Base-by-base conservation (phyloP, 495 filamentous ascomycete genomes). In the Penicillium antarcticum region DNA sequence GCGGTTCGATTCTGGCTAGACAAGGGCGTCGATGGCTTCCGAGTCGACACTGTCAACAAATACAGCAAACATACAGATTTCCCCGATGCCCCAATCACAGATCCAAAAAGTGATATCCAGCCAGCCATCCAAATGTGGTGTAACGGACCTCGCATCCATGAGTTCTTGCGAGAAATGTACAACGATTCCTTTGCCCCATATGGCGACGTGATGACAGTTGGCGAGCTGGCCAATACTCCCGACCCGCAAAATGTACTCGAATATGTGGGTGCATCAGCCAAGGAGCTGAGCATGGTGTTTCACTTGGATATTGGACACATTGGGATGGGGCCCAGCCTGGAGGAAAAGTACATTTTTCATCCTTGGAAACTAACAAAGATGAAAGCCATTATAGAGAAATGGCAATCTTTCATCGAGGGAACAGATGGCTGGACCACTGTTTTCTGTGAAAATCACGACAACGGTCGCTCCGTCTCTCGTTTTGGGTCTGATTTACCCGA, bases 401-500 rank as follows among this genome's bases (percentile, higher is more conserved):
- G 65, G 44, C 78, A 81, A 56, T 41, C 56, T 7, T 58, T 80
- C 31, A 70, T 80, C 56, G 60, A 75, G 2, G 76, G 74, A 11
- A 61, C 57, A 0, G 69, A 77, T 52, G 78, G 74, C 23, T 81
- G 78, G 78, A 79, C 73, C 45, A 69, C 69, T 7, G 55, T 65
- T 23, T 78, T 80, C 35, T 53, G 51, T 32, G 85, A 87, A 60
- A 88, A 86, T 51, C 84, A 88, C 52, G 84, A 87, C 61, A 75
- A 85, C 33, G 68, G 69, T 1, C 76, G 83, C 5, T 73, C 74
- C 5, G 70, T 87, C 4, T 80, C 78, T 10, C 73, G 82, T 12
- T 87, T 70, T 52, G 68, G 48, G 1, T 54, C 71, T 5, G 75
- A 80, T 51, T 51, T 54, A 10, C 74, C 73, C 0, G 60, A 72